A percentile compares a stretch with the other conserved stretches of the same genome.
phyloP scores from a whole-genome alignment of 2,329 filamentous ascomycete genomes.

The Aspergillus latus region DNA sequence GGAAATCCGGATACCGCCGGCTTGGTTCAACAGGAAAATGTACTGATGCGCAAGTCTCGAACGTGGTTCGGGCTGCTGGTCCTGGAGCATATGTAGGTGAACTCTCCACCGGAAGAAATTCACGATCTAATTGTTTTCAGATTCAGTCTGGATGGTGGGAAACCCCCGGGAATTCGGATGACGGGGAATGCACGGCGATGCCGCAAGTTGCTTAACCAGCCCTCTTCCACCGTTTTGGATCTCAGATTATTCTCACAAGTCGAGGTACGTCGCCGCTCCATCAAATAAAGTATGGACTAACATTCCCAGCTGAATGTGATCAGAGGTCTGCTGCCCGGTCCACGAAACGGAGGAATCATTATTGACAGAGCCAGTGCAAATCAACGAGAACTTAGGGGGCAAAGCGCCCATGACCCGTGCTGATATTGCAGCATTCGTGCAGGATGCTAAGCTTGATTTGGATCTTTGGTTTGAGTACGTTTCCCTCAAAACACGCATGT shows the following conservation, averaged over 20 bases:
- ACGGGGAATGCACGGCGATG: constrained; percentile 45
- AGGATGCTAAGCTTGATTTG: constrained; percentile 50
- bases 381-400: constrained; percentile 37
- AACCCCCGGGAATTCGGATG: constrained; percentile 42
- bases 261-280: constrained; percentile 31
- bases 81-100: constrained; percentile 49
- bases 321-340: constrained; percentile 27
- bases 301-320: constrained; percentile 43
- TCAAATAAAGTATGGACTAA: background rate
- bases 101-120: background rate
- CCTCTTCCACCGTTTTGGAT: constrained; percentile 49
- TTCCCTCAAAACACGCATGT: background rate
- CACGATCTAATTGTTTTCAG: constrained; percentile 20
- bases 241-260: constrained; percentile 55
- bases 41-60: constrained; percentile 46
- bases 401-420: constrained; percentile 30
- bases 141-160: constrained; percentile 48
- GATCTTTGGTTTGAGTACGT: constrained; percentile 50
- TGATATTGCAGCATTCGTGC: constrained; percentile 43
- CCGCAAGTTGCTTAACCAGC: constrained; percentile 46
- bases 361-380: constrained; percentile 28
- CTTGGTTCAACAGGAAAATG: constrained; percentile 27
- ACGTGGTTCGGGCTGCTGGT: constrained; percentile 57
- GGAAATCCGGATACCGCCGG: constrained; percentile 16
- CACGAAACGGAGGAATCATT: too few species aligned